Percentiles rank a stretch among this genome's conserved stretches.
These are phyloP conservation scores for Leishmania mexicana DNA, from an alignment of 208 protist genomes.

Conservation along the genomic window DNA sequence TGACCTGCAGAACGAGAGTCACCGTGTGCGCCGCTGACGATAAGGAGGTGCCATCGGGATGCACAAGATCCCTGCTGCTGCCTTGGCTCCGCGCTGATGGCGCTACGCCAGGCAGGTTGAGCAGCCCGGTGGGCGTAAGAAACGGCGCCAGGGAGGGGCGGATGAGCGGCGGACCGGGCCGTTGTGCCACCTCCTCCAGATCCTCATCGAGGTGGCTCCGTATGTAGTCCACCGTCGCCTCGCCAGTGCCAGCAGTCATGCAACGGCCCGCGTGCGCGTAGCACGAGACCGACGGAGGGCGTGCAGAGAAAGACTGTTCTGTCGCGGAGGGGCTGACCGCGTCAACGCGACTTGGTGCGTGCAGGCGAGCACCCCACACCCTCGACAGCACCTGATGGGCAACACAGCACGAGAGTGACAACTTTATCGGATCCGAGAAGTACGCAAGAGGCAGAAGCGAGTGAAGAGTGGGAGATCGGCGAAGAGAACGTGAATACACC, in stretches of 20 bases:
- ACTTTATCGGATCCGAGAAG: neutral
- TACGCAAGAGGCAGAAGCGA: too few relatives aligned
- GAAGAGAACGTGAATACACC: neutral
- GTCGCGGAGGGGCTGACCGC: neutral
- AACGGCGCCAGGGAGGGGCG: slow-evolving; percentile 25
- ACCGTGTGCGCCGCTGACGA: slow-evolving; percentile 1
- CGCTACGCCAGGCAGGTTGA: slow-evolving; percentile 3
- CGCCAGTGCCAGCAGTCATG: slow-evolving; percentile 17
- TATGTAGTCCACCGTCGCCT: slow-evolving; percentile 37
- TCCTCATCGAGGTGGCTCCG: slow-evolving; percentile 50
- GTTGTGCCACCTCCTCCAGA: slow-evolving; percentile 45
- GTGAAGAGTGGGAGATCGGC: neutral
- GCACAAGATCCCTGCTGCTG: neutral
- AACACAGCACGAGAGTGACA: neutral
- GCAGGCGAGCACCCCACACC: neutral
- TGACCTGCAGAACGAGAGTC: slow-evolving; percentile 57
- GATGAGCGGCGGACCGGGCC: slow-evolving; percentile 14
- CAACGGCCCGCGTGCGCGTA: neutral
- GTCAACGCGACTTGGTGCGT: neutral
- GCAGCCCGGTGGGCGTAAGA: slow-evolving; percentile 11
- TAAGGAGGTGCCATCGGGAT: neutral
- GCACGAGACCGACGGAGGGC: neutral
- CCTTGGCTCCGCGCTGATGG: neutral
- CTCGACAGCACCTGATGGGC: neutral
- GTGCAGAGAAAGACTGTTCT: neutral